Base-by-base conservation (phyloP, 2,329 filamentous ascomycete species). In the Paecilomyces sp. region DNA sequence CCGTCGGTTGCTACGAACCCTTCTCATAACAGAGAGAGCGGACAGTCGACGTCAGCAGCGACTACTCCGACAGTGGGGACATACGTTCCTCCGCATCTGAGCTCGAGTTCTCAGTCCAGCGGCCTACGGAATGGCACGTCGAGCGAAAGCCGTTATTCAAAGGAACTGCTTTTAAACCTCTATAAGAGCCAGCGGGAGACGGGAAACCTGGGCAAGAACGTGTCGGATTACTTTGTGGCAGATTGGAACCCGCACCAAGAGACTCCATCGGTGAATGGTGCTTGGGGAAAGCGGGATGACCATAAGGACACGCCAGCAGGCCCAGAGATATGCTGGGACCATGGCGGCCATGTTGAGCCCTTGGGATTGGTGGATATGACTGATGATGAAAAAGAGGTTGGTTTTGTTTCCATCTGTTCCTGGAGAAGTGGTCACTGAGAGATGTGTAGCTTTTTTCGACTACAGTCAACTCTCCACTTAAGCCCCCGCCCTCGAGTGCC, bases 401-500 rank as follows among this genome's bases (percentile, higher is more conserved):
- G 75, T 74, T 51, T 62, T 60, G 57, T 55, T 58, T 58, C 60
- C 58, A 55, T 5, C 15, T 30, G 57, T 33, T 22, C 1, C 18
- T 54, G 57, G 53, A 57, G 31, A 54, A 61, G 56, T 52, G 57
- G 18, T 55, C 61, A 60, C 61, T 65, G 71, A 63, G 72, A 61
- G 61, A 64, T 59, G 66, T 69, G 56, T 73, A 96, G 89, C 80
- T 89, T 63, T 97, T 97, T 75, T 77, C 86, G 56, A 85, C 84
- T 56, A 94, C 95, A 64, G 92, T 99, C 71, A 99, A 97, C 74
- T 97, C 94, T 36, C 89, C 92, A 34, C 80, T 97, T 66, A 97
- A 97, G 76, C 89, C 90, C 8, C 90, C 90, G 22, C 85, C 86
- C 33, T 88, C 90, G 69, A 84, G 80, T 62, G 74, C 79, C 25